A percentile compares a stretch with the other conserved stretches of the same genome.
These are phyloP conservation scores for Aureobasidium pullulans DNA, from an alignment of 2,329 filamentous ascomycete genomes.

Conservation along the genomic window DNA sequence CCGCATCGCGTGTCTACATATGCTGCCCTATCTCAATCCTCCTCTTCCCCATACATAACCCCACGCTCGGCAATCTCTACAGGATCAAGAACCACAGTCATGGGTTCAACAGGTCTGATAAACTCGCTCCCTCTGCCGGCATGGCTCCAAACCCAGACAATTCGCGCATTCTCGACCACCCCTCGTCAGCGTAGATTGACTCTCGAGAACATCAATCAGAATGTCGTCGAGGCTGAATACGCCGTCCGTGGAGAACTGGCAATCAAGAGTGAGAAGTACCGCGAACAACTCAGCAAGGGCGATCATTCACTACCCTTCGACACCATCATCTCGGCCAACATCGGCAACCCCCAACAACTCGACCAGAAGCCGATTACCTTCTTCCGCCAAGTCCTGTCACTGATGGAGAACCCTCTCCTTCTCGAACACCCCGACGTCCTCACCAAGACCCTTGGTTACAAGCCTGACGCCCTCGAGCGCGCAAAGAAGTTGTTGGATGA, in stretches of 20 bases:
- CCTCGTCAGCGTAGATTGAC: conserved; percentile 41
- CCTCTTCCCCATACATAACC: not conserved
- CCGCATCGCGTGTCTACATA: conserved; percentile 9
- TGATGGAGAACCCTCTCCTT: conserved; percentile 82
- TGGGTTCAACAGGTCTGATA: conserved; percentile 1
- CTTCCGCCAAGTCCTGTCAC: conserved; percentile 91
- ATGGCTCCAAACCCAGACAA: not conserved
- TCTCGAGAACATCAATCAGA: conserved; percentile 84
- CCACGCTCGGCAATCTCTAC: not conserved
- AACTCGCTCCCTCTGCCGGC: not conserved
- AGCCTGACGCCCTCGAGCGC: conserved; percentile 78
- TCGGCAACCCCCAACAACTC: conserved; percentile 96
- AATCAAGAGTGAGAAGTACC: conserved; percentile 85
- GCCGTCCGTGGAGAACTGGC: conserved; percentile 94
- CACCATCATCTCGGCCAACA: conserved; percentile 92
- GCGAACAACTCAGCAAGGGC: conserved; percentile 56
- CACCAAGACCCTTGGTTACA: conserved; percentile 69
- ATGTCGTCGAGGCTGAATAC: conserved; percentile 83
- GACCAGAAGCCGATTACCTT: conserved; percentile 99
- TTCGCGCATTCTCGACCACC: conserved; percentile 10
- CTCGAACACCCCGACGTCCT: conserved; percentile 79
- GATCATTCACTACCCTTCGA: conserved; percentile 69
- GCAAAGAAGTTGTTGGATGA: conserved; percentile 74
- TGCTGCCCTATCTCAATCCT: not conserved
- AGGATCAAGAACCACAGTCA: not conserved